These are phyloP conservation scores for Trichoderma harzianum DNA, from an alignment of 2,329 filamentous ascomycete species.

Conservation along the genomic window DNA sequence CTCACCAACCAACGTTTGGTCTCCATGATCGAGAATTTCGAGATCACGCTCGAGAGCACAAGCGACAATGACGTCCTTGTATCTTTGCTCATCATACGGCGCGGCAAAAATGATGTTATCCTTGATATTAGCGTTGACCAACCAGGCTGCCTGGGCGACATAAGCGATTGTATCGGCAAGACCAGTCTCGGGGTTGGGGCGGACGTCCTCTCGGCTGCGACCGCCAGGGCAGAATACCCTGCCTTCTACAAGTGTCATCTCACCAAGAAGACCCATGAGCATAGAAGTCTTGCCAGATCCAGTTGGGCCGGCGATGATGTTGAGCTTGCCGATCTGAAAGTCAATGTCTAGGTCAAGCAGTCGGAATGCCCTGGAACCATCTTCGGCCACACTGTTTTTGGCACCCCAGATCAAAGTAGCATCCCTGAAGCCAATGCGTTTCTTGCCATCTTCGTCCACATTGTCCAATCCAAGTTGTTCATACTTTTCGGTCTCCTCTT, in stretches of 20 bases:
- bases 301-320: conserved; percentile 88
- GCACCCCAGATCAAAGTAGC: conserved; percentile 89
- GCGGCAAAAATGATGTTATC: conserved; percentile 94
- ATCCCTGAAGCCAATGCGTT: conserved; percentile 78
- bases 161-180: conserved; percentile 92
- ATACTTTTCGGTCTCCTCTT: conserved; percentile 97
- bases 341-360: conserved; percentile 79
- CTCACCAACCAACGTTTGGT: conserved; percentile 91
- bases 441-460: conserved; percentile 63
- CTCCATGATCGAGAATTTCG: conserved; percentile 86
- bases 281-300: conserved; percentile 95
- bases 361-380: conserved; percentile 72
- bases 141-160: conserved; percentile 94
- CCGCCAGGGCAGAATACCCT: conserved; percentile 82
- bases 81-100: conserved; percentile 74
- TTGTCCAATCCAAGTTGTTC: conserved; percentile 72
- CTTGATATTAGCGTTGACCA: conserved; percentile 92
- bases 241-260: conserved; percentile 86
- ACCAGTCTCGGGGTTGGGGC: conserved; percentile 74
- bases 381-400: conserved; percentile 56
- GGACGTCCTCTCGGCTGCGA: conserved; percentile 79
- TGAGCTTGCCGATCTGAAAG: conserved; percentile 82
- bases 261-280: conserved; percentile 90
- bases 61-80: conserved; percentile 82
- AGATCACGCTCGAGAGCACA: conserved; percentile 90